Evolutionary conservation across 179 eudicot genomes (phyloP).

Genomic region (Nepenthes alata): DNA sequence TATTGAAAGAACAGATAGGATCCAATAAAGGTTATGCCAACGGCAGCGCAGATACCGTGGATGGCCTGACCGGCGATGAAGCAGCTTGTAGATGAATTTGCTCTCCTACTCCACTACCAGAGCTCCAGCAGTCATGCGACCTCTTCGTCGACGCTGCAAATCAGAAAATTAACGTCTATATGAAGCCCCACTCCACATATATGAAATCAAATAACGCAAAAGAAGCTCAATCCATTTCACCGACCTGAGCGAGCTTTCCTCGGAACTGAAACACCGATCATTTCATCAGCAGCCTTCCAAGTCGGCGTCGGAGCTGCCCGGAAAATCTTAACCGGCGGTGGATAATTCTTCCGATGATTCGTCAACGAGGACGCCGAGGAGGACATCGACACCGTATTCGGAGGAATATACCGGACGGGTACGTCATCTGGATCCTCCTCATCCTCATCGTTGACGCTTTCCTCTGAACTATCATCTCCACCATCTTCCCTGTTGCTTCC

Average conservation of each 20-base stretch:
- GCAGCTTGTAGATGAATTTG: slow-evolving; percentile 40
- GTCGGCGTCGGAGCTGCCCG: slow-evolving; percentile 32
- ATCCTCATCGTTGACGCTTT: slow-evolving; percentile 70
- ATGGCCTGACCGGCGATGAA: slow-evolving; percentile 57
- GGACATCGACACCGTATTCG: slow-evolving; percentile 17
- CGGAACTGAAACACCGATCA: slow-evolving; percentile 79
- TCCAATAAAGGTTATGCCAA: slow-evolving; percentile 25
- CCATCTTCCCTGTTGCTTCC: slow-evolving; percentile 10
- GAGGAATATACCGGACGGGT: slow-evolving; percentile 26
- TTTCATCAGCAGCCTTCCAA: slow-evolving; percentile 83
- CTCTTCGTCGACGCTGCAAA: slow-evolving; percentile 74
- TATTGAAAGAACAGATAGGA: slow-evolving; percentile 62
- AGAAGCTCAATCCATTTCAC: slow-evolving; percentile 1
- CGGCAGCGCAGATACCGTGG: slow-evolving; percentile 14
- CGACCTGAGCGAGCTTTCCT: slow-evolving; percentile 90
- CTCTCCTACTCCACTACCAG: slow-evolving; percentile 31
- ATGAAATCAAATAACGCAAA: neutral
- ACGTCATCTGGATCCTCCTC: slow-evolving; percentile 34
- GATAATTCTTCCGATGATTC: slow-evolving; percentile 58
- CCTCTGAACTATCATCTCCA: slow-evolving; percentile 64
- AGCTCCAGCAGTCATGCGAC: slow-evolving; percentile 55
- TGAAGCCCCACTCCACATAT: neutral
- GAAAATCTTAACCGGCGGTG: slow-evolving; percentile 35
- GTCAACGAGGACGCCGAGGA: slow-evolving; percentile 6
- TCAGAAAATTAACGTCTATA: slow-evolving; percentile 3